A percentile compares a stretch with the other conserved stretches of the same genome.
These are phyloP conservation scores for Leucogyrophana mollusca DNA, from an alignment of 768 basidiomycete genomes.

Conservation along the genomic window DNA sequence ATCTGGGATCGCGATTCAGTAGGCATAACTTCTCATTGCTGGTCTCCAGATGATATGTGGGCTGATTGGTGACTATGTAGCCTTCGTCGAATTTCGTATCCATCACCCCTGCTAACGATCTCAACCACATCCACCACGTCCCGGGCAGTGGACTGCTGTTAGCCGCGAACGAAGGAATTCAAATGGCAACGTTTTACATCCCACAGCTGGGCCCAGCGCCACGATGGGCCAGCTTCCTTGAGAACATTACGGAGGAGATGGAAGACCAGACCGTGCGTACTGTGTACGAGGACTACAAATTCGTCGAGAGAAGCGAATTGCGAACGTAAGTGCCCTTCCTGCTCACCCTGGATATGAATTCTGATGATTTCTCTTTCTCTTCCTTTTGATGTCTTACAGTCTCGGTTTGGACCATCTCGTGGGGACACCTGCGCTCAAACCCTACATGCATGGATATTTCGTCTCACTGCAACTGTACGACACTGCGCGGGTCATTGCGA, in stretches of 20 bases:
- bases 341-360: neutral
- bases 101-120: conserved; percentile 84
- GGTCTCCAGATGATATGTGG: too few relatives aligned
- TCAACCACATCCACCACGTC: conserved; percentile 89
- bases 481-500: conserved; percentile 91
- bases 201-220: conserved; percentile 97
- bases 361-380: conserved; percentile 2
- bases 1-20: conserved; percentile 91
- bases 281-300: conserved; percentile 97
- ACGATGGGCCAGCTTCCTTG: conserved; percentile 95
- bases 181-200: conserved; percentile 92
- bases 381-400: conserved; percentile 37
- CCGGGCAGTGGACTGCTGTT: conserved; percentile 87
- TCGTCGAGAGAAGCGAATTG: conserved; percentile 85
- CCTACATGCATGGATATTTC: conserved; percentile 99
- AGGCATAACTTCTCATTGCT: conserved; percentile 27
- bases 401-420: conserved; percentile 94
- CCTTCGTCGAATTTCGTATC: conserved; percentile 86
- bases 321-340: conserved; percentile 57
- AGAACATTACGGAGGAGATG: conserved; percentile 98
- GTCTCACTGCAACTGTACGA: conserved; percentile 94
- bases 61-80: too few relatives aligned
- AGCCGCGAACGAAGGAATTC: conserved; percentile 95
- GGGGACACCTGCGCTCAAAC: conserved; percentile 93
- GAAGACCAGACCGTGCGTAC: conserved; percentile 80